These are phyloP conservation scores for Nakaseomyces nivariensis DNA, from an alignment of 1,139 yeast genomes.

Conservation along the genomic window DNA sequence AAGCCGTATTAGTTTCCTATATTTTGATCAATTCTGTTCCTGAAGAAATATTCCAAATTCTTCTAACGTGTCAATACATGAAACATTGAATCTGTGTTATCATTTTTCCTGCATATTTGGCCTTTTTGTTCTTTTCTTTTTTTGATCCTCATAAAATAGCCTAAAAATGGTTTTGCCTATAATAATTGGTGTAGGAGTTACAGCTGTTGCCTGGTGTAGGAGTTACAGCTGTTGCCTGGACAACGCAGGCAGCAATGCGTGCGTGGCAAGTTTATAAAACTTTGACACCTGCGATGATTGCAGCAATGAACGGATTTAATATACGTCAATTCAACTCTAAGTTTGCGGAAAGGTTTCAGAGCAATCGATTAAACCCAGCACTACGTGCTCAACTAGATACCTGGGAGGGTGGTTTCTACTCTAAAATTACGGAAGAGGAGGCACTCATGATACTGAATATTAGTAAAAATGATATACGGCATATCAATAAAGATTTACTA, in stretches of 20 bases:
- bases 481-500: conserved; percentile 55
- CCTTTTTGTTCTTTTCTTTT: not conserved
- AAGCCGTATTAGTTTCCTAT: too few species aligned
- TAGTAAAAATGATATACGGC: conserved; percentile 41
- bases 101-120: too few species aligned
- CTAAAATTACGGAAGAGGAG: conserved; percentile 79
- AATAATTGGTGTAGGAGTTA: conserved; percentile 22
- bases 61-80: too few species aligned
- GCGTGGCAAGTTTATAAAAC: conserved; percentile 24
- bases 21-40: too few species aligned
- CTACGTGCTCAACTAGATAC: conserved; percentile 6
- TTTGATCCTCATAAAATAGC: not conserved
- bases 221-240: conserved; percentile 20
- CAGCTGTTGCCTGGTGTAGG: conserved; percentile 21
- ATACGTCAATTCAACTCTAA: conserved; percentile 4
- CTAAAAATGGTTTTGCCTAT: conserved; percentile 25
- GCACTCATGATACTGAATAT: conserved; percentile 64
- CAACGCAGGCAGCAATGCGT: conserved; percentile 20
- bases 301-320: conserved; percentile 19
- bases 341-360: conserved; percentile 3
- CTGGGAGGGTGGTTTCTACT: conserved; percentile 63
- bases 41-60: too few species aligned
- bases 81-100: too few species aligned
- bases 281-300: conserved; percentile 22
- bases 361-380: conserved; percentile 3